Evolutionary conservation across 306 rosid species (phyloP).

Genomic region (Lathyrus oleraceus): DNA sequence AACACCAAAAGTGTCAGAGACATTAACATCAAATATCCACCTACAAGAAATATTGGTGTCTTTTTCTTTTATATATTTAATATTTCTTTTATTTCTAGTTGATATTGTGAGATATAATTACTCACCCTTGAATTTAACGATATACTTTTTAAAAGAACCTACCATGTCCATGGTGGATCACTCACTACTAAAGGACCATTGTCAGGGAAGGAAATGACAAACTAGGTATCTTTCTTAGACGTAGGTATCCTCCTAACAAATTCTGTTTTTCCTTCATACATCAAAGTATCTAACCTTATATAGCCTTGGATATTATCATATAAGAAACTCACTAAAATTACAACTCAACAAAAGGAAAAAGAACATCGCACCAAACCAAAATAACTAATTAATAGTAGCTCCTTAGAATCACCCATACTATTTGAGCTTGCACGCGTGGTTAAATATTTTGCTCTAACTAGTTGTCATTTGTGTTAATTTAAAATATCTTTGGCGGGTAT

Average conservation of each 20-base stretch:
- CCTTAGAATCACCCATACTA: background rate
- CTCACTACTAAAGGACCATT: background rate
- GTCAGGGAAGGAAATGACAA: background rate
- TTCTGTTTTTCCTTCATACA: background rate
- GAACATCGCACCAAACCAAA: background rate
- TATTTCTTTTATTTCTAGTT: too few species aligned
- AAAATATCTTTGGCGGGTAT: background rate
- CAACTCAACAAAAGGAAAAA: background rate
- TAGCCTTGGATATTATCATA: background rate
- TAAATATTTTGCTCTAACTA: background rate
- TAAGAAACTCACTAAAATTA: background rate
- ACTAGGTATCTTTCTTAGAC: background rate
- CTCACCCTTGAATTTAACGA: too few species aligned
- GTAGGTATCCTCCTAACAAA: background rate
- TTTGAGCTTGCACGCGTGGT: background rate
- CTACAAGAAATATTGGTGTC: too few species aligned
- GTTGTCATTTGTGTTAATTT: background rate
- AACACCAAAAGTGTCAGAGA: too few species aligned
- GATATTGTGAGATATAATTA: too few species aligned
- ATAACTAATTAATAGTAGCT: background rate
- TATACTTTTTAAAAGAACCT: background rate
- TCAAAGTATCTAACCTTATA: background rate
- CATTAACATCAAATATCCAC: too few species aligned
- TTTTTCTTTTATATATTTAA: too few species aligned
- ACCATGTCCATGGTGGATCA: background rate